Percentiles rank a stretch among this genome's conserved stretches.
Conservation (phyloP, 78 protist species). For the Cavenderia fasciculata region DNA sequence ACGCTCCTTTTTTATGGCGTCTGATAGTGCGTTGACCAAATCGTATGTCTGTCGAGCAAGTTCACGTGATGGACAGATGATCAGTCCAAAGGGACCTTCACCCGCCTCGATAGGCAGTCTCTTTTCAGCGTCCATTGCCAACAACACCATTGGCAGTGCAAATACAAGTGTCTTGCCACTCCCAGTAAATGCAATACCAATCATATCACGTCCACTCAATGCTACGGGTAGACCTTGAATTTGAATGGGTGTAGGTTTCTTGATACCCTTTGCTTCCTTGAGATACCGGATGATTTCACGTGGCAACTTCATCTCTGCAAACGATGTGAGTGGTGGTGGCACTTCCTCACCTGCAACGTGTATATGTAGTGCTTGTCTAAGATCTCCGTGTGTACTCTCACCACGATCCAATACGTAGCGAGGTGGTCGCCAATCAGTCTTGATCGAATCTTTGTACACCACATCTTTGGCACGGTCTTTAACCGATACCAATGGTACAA, state of each 20-base stretch:
- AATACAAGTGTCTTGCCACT: slow-evolving; percentile 98
- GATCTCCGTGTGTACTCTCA: slow-evolving; percentile 17
- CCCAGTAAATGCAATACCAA: slow-evolving; percentile 99
- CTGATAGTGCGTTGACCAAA: slow-evolving; percentile 25
- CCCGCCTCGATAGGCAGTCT: slow-evolving; percentile 85
- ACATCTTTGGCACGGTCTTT: slow-evolving; percentile 77
- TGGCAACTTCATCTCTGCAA: slow-evolving; percentile 94
- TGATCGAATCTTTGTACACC: slow-evolving; percentile 25
- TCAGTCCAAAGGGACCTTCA: slow-evolving; percentile 96
- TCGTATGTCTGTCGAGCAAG: slow-evolving; percentile 96
- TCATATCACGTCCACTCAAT: slow-evolving; percentile 96
- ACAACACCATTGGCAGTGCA: slow-evolving; percentile 91
- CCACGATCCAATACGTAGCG: slow-evolving; percentile 14
- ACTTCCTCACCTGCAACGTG: slow-evolving; percentile 88
- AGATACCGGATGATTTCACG: slow-evolving; percentile 78
- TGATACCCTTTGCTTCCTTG: slow-evolving; percentile 84
- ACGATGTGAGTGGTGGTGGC: slow-evolving; percentile 89
- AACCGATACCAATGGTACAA: slow-evolving; percentile 66
- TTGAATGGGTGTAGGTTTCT: slow-evolving; percentile 97
- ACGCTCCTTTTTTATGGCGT: slow-evolving; percentile 52
- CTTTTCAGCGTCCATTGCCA: slow-evolving; percentile 91
- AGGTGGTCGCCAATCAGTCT: slow-evolving; percentile 73
- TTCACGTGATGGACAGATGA: slow-evolving; percentile 96
- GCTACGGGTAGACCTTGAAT: slow-evolving; percentile 90
- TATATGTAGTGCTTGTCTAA: slow-evolving; percentile 87